Base-by-base conservation (phyloP, 805 yeast genomes). In the Candida morakotiae region DNA sequence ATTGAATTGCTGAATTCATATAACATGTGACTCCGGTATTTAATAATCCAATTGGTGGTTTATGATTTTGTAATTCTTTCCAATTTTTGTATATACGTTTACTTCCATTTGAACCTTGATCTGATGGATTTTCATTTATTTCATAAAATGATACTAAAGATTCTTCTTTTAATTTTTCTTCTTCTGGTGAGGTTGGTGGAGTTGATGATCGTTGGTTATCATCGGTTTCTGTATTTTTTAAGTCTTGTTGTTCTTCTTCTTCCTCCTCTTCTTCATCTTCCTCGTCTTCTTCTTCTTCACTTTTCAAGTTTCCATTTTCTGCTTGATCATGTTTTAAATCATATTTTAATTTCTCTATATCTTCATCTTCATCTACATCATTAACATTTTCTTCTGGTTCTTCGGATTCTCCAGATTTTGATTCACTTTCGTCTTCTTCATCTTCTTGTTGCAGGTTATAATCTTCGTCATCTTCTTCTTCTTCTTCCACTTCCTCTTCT, bases 11-110 rank as follows among this genome's bases (percentile, higher is more conserved):
- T 5, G 96, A 83, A 59, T 93, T 91, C 76, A 91, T 89, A 63
- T 91, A 91, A 58, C 98, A 91, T 3, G 98, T 91, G 31, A 93
- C 98, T 28, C 97, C 97, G 48, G 83, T 89, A 59, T 91, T 91
- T 34, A 84, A 60, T 34, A 91, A 66, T 0, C 98, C 98, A 18
- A 72, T 57, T 2, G 81, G 78, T n/a, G 82, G 82, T 24, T 72
- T 71, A 14, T 22, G 27, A 3, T 59, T 57, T 10, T 64, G 56
- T 37, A 74, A 62, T 36, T 70, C 73, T n/a, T 75, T 57, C 89
- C 96, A 88, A 40, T 79, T 79, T 56, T 87, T 88, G 40, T 64
- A 53, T 21, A 87, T 81, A 38, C 86, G 68, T 1, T 54, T 60
- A 7, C 83, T 73, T 1, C 62, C 60, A 44, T 79, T 75, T 1